Evolutionary conservation across 1,284 basidiomycete genomes (phyloP).

Genomic region (Marasmius fiardii): DNA sequence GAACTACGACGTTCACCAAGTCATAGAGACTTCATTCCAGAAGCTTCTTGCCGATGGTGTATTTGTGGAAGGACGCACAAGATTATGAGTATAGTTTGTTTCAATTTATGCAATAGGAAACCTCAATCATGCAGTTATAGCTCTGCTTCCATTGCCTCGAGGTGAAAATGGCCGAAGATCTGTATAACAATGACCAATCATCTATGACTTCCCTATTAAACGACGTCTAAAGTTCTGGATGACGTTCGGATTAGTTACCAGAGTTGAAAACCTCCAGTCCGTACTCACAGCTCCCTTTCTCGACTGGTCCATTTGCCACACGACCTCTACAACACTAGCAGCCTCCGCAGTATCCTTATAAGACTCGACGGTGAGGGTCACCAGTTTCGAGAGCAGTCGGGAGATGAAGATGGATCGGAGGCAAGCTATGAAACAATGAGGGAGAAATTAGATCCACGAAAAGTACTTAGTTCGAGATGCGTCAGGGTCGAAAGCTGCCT

Average conservation of each 20-base stretch:
- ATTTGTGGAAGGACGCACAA: neutral
- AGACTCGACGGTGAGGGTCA: neutral
- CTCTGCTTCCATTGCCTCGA: too few relatives aligned
- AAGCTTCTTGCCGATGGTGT: constrained; percentile 15
- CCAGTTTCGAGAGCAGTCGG: too few relatives aligned
- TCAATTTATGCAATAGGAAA: too few relatives aligned
- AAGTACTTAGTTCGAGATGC: neutral
- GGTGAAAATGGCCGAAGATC: too few relatives aligned
- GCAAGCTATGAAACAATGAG: too few relatives aligned
- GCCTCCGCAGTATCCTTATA: neutral
- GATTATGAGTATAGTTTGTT: neutral
- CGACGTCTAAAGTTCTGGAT: neutral
- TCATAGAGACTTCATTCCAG: constrained; percentile 26
- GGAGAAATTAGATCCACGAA: too few relatives aligned
- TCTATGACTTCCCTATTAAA: neutral
- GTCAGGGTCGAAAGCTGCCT: neutral
- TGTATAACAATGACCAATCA: too few relatives aligned
- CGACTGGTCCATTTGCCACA: neutral
- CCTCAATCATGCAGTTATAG: too few relatives aligned
- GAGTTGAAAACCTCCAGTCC: neutral
- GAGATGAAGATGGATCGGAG: too few relatives aligned
- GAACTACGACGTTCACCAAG: constrained; percentile 40
- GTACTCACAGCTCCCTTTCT: neutral
- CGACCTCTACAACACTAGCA: neutral
- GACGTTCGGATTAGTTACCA: too few relatives aligned